These are phyloP conservation scores for Trifolium fragiferum DNA, from an alignment of 306 rosid species.

Conservation along the genomic window DNA sequence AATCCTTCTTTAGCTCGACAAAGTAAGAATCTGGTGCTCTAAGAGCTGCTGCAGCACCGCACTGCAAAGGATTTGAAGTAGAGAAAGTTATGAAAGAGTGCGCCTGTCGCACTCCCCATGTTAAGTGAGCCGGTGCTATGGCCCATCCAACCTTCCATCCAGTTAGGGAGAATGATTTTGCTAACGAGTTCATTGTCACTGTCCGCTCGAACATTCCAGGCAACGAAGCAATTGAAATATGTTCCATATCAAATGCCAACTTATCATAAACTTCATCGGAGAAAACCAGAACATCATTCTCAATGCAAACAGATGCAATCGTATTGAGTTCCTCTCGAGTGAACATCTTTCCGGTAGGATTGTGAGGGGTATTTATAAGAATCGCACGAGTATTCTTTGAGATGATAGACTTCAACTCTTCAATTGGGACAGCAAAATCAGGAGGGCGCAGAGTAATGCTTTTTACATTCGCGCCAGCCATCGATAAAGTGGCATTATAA, in stretches of 20 bases:
- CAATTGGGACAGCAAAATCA: constrained; percentile 64
- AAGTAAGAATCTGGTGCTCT: constrained; percentile 84
- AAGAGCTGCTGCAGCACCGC: constrained; percentile 76
- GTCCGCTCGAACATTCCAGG: constrained; percentile 93
- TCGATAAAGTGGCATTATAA: constrained; percentile 73
- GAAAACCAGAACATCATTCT: constrained; percentile 81
- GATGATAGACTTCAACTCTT: constrained; percentile 63
- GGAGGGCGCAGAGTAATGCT: constrained; percentile 69
- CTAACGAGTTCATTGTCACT: constrained; percentile 81
- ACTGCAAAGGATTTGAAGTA: constrained; percentile 79
- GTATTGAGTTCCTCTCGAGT: constrained; percentile 62
- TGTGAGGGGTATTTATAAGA: constrained; percentile 75
- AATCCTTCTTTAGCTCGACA: constrained; percentile 69
- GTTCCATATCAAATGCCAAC: constrained; percentile 88
- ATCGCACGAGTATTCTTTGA: constrained; percentile 78
- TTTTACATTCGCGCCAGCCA: constrained; percentile 80
- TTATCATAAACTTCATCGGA: constrained; percentile 86
- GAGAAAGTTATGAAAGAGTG: constrained; percentile 67
- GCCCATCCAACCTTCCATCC: constrained; percentile 98
- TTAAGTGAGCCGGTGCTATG: constrained; percentile 75
- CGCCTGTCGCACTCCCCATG: constrained; percentile 80
- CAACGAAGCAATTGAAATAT: constrained; percentile 76
- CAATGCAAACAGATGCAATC: constrained; percentile 88
- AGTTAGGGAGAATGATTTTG: constrained; percentile 83
- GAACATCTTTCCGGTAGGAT: constrained; percentile 92